These are phyloP conservation scores for Wickerhamiella dianesei DNA, from an alignment of 805 yeast species.

Conservation along the genomic window DNA sequence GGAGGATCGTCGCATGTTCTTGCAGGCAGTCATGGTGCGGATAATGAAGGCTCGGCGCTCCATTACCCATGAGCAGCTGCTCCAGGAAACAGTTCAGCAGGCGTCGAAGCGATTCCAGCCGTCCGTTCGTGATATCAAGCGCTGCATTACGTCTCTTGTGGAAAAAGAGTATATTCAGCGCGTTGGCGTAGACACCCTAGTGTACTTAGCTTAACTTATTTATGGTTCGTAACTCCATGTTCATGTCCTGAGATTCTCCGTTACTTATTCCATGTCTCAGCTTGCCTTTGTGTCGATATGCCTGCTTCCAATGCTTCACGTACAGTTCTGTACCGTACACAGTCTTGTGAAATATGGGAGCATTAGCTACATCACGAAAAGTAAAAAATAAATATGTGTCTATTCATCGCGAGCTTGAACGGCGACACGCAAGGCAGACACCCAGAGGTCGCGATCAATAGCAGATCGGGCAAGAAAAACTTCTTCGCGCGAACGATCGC, in stretches of 20 bases:
- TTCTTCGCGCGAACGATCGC: neutral
- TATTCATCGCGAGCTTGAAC: neutral
- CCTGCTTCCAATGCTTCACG: too few relatives aligned
- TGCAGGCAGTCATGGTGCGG: slow-evolving; percentile 89
- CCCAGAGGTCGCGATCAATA: neutral
- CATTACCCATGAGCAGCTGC: slow-evolving; percentile 62
- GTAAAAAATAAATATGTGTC: too few relatives aligned
- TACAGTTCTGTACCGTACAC: too few relatives aligned
- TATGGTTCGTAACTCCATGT: too few relatives aligned
- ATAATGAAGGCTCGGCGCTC: slow-evolving; percentile 89
- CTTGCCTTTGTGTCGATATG: too few relatives aligned
- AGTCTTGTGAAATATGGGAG: too few relatives aligned
- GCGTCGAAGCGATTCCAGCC: slow-evolving; percentile 75
- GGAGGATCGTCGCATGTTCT: slow-evolving; percentile 70
- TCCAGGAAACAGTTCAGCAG: slow-evolving; percentile 79
- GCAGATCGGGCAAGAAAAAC: neutral
- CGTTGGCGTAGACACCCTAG: slow-evolving; percentile 57
- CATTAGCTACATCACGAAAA: too few relatives aligned
- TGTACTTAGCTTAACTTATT: slow-evolving; percentile 31
- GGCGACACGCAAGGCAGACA: neutral
- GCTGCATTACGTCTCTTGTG: slow-evolving; percentile 69
- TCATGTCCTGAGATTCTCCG: too few relatives aligned
- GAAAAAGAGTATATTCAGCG: slow-evolving; percentile 79
- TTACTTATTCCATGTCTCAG: too few relatives aligned
- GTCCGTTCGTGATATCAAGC: slow-evolving; percentile 70